Base-by-base conservation (phyloP, 768 basidiomycete genomes). In the Collybia nuda region DNA sequence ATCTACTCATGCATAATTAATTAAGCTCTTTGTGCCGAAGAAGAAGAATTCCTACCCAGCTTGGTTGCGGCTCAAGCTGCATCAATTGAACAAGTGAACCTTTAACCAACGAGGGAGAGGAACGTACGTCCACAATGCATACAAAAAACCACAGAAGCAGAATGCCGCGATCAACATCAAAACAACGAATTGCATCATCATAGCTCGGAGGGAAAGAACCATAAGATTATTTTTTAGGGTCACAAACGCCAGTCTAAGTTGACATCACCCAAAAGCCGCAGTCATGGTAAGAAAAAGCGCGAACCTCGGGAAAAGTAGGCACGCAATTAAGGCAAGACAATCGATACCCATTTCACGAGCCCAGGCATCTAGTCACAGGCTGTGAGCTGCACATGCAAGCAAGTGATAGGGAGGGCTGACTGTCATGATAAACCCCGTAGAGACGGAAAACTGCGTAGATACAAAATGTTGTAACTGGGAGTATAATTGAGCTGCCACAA, bases 121-220 rank as follows among this genome's bases (percentile, higher is more conserved):
- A 1, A 83, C 93, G 63, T 70, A 93, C 82, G 93, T 97, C 88
- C 88, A 97, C 8, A 98, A 73, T 0, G 92, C 93, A 68, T 97
- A 98, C 40, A 93, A 66, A 66, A 98, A 98, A 2, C 94, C 94
- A 28, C 85, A 82, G 64, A 97, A 97, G 62, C 93, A 95, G 63
- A 93, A 95, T 1, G 81, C 84, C 4, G 93, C 92, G 15, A 93
- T 88, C 24, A 85, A 60, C 89, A 93, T 91, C 19, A 93, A 73
- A n/a, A 82, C 71, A 18, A 80, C 67, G 62, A 98, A 98, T 62
- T 98, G 93, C 54, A 86, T 76, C 50, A 98, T 83, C 94, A 98
- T 96, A 1, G 94, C 92, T 1, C 96, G 85, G 26, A 93, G 68
- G 6, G 90, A 86, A 19, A 92, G 75, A 18, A 90, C 87, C 81